Percentiles rank a stretch among this genome's conserved stretches.
Conservation (phyloP, 192 early-diverging fungal genomes). For the Gonapodya prolifera region DNA sequence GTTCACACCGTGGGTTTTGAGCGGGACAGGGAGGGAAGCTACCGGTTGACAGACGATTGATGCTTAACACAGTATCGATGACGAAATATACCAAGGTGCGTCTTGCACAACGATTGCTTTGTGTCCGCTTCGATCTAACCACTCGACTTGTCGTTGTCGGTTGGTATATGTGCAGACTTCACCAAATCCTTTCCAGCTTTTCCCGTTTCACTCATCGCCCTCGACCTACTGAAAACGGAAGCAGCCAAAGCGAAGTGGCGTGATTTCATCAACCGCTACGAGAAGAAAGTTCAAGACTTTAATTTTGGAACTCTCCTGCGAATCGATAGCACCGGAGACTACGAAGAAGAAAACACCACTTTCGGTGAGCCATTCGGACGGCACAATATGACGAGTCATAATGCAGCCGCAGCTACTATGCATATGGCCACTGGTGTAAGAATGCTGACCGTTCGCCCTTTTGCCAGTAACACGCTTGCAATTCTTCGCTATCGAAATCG, state of each 20-base stretch:
- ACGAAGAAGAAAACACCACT: slow-evolving; percentile 76
- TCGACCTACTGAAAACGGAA: slow-evolving; percentile 70
- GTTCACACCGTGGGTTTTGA: slow-evolving; percentile 53
- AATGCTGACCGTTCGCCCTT: slow-evolving; percentile 6
- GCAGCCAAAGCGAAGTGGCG: slow-evolving; percentile 81
- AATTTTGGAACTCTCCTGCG: slow-evolving; percentile 90
- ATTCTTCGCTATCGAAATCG: slow-evolving; percentile 88
- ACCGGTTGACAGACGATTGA: too few species aligned
- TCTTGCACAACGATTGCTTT: background rate
- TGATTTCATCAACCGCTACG: slow-evolving; percentile 72
- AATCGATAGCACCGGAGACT: slow-evolving; percentile 59
- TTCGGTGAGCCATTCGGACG: slow-evolving; percentile 47
- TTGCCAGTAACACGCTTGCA: slow-evolving; percentile 51
- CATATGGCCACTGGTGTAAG: background rate
- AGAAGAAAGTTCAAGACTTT: slow-evolving; percentile 73
- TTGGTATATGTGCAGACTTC: slow-evolving; percentile 71
- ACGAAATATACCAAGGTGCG: slow-evolving; percentile 10
- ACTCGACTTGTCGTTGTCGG: background rate
- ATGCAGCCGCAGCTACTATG: background rate
- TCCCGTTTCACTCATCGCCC: slow-evolving; percentile 51
- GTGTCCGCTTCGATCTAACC: background rate
- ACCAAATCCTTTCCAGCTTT: slow-evolving; percentile 62
- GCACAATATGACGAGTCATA: slow-evolving; percentile 5
- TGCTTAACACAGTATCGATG: slow-evolving; percentile 4
- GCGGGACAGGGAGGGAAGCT: background rate